Percentiles rank a stretch among this genome's conserved stretches.
Evolutionary conservation across 2,329 filamentous ascomycete genomes (phyloP).

Genomic region (Metarhizium humberi): DNA sequence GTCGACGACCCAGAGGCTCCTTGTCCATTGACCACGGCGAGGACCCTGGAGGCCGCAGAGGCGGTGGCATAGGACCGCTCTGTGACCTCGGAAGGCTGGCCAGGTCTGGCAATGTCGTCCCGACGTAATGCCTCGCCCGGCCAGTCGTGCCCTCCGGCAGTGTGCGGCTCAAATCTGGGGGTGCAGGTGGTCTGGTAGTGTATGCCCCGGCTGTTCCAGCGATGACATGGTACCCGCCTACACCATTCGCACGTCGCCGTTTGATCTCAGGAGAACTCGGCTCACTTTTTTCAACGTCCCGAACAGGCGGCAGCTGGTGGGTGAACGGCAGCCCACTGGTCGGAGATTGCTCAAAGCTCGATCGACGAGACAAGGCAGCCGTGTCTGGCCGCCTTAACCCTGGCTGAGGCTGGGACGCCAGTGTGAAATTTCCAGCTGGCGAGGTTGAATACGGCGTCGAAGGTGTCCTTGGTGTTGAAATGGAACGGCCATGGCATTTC

Average conservation of each 20-base stretch:
- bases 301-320: slow-evolving; percentile 13
- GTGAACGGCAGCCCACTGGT: slow-evolving; percentile 13
- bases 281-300: slow-evolving; percentile 28
- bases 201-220: slow-evolving; percentile 7
- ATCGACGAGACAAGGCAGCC: slow-evolving; percentile 15
- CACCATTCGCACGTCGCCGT: slow-evolving; percentile 49
- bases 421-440: slow-evolving; percentile 17
- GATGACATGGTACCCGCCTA: slow-evolving; percentile 22
- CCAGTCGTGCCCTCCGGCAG: slow-evolving; percentile 12
- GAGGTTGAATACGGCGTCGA: slow-evolving; percentile 34
- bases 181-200: slow-evolving; percentile 4
- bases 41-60: slow-evolving; percentile 34
- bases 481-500: slow-evolving; percentile 62
- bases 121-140: slow-evolving; percentile 13
- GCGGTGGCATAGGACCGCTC: slow-evolving; percentile 42
- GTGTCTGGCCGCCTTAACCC: slow-evolving; percentile 14
- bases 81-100: slow-evolving; percentile 21
- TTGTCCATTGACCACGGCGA: slow-evolving; percentile 19
- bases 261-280: slow-evolving; percentile 44
- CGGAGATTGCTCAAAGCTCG: slow-evolving; percentile 18
- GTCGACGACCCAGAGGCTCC: slow-evolving; percentile 24
- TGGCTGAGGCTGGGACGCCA: slow-evolving; percentile 12
- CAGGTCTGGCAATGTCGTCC: slow-evolving; percentile 19
- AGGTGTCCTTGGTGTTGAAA: slow-evolving; percentile 52
- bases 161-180: slow-evolving; percentile 10